Percentiles rank a stretch among this genome's conserved stretches.
Evolutionary conservation across 495 filamentous ascomycete species (phyloP).

Genomic region (Penicillium lagena): DNA sequence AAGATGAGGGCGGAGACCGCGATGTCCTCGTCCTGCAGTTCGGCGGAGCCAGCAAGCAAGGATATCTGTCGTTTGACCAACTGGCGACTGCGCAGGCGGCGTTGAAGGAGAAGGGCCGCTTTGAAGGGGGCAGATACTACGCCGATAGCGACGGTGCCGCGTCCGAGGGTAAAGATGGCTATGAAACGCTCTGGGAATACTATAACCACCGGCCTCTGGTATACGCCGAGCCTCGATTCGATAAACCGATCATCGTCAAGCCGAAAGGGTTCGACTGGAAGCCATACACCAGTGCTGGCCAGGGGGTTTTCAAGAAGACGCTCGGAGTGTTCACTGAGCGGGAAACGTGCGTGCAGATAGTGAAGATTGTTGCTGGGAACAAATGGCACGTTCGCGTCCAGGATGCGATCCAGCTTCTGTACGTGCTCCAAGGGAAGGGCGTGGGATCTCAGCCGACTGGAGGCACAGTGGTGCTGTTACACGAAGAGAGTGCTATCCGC

Average conservation of each 20-base stretch:
- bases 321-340: constrained; percentile 6
- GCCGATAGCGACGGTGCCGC: neutral
- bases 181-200: neutral
- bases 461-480: too few species aligned
- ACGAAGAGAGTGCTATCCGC: too few species aligned
- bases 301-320: neutral
- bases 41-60: constrained; percentile 8
- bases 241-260: neutral
- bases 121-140: constrained; percentile 1
- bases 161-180: neutral
- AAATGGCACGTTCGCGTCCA: neutral
- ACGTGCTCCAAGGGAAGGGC: neutral
- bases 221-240: neutral
- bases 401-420: neutral
- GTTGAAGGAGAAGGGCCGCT: constrained; percentile 1
- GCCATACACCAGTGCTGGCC: neutral
- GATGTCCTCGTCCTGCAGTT: constrained; percentile 9
- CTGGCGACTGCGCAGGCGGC: neutral
- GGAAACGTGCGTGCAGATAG: constrained; percentile 1
- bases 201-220: neutral
- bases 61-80: constrained; percentile 2
- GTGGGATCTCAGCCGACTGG: neutral
- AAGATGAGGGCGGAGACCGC: neutral
- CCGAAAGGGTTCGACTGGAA: neutral
- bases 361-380: neutral